Evolutionary conservation across 768 basidiomycete species (phyloP).

Genomic region (Leucosporidium yakuticum): DNA sequence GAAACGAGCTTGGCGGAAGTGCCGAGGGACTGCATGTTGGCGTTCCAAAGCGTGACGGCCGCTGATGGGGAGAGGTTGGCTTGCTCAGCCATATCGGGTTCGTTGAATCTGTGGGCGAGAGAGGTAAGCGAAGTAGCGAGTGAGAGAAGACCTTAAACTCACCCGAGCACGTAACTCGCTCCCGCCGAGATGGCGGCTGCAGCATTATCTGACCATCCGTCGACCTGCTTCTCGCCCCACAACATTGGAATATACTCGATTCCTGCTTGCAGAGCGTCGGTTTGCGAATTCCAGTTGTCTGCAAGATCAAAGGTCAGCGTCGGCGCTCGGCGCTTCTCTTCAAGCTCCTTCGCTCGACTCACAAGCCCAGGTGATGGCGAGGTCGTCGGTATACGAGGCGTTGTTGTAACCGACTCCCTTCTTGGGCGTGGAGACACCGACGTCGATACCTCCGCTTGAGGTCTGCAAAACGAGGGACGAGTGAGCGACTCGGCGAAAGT

Average conservation of each 20-base stretch:
- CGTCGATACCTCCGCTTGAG: too few species aligned
- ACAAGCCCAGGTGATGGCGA: constrained; percentile 1
- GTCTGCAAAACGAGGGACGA: too few species aligned
- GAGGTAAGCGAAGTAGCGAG: not conserved
- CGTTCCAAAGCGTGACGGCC: constrained; percentile 17
- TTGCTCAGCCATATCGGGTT: constrained; percentile 22
- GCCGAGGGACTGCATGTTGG: constrained; percentile 22
- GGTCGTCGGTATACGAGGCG: not conserved
- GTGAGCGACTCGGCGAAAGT: too few species aligned
- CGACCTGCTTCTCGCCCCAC: constrained; percentile 1
- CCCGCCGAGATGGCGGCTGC: constrained; percentile 14
- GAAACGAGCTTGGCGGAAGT: constrained; percentile 25
- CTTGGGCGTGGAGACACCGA: not conserved
- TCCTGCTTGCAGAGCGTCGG: not conserved
- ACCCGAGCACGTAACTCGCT: constrained; percentile 13
- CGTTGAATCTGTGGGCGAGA: constrained; percentile 4
- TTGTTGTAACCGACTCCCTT: constrained; percentile 14
- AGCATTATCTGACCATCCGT: constrained; percentile 14
- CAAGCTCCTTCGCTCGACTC: too few species aligned
- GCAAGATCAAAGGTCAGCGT: constrained; percentile 1
- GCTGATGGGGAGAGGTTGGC: constrained; percentile 18
- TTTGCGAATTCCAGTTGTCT: constrained; percentile 19
- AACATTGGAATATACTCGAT: constrained; percentile 28
- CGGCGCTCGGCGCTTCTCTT: not conserved
- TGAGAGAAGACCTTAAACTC: not conserved